Base-by-base conservation (phyloP, 768 basidiomycete species). In the Omphalotus guepiniiformis region DNA sequence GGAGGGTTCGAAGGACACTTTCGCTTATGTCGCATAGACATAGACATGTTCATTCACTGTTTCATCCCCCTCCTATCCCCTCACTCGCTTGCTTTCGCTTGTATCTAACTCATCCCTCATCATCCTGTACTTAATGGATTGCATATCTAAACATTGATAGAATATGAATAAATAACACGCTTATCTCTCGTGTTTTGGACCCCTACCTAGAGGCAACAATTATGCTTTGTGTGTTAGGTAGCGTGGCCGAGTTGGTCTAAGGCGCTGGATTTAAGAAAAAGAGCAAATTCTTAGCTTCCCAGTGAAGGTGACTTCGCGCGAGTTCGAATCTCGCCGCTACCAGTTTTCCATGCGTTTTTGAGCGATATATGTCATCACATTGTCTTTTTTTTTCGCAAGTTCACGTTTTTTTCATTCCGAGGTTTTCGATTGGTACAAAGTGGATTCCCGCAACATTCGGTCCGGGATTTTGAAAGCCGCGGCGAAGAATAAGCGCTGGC, bases 161-260 rank as follows among this genome's bases (percentile, higher is more conserved):
- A 97, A 71, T 94, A 95, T 69, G 96, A 99, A 64, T 98, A 97
- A 64, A 88, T 98, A 56, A 94, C 97, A 61, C 85, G 95, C n/a
- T n/a, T n/a, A n/a, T n/a, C n/a, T n/a, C n/a, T n/a, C n/a, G n/a
- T n/a, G n/a, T n/a, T n/a, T n/a, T n/a, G n/a, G n/a, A n/a, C n/a
- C n/a, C n/a, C n/a, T n/a, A n/a, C n/a, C n/a, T n/a, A n/a, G n/a
- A n/a, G n/a, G n/a, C n/a, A n/a, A n/a, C n/a, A n/a, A n/a, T n/a
- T n/a, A n/a, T n/a, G n/a, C n/a, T n/a, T n/a, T n/a, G n/a, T n/a
- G n/a, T n/a, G n/a, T n/a, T n/a, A 4, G 46, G 46, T 47, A 47
- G 38, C 46, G 46, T 47, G 46, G 46, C 46, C 46, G 46, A 47
- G 46, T 47, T 47, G 46, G 46, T 47, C 46, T 47, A 47, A 47